Evolutionary conservation across 352 stramenopile species (phyloP), one percentile per base, ranked within the genome.

Genomic region (Phytophthora brassicae): DNA sequence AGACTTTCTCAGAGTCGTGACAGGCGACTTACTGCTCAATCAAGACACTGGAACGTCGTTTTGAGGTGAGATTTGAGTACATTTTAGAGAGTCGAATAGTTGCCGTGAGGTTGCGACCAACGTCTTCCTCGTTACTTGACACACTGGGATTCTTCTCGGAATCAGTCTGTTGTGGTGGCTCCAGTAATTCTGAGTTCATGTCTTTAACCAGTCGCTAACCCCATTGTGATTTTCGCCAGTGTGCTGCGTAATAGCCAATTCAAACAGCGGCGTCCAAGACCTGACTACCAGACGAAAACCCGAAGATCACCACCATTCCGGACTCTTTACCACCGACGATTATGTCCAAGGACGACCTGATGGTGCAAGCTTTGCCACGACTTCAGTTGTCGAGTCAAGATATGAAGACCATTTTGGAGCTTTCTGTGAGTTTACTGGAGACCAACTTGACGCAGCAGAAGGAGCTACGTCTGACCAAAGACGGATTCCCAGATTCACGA

Each of bases 401-500:
- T n/a, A 69, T 77, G 49, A 66, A 81, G 38, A 55, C 65, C 11
- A 74, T 82, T 6, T 55, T 66, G 29, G 70, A 74, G 52, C 47
- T 82, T 31, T 71, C 72, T 3, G 51, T 61, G 24, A 70, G 45
- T 42, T 63, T 79, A 11, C 50, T 79, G 23, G 60, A 79, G 56
- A 71, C 80, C n/a, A 81, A 81, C 35, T 44, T 88, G 23, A 48
- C 39, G 50, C 74, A 86, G 48, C 80, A 79, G 20, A 75, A 81
- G 45, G 53, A 69, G 36, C 65, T 84, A 11, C 58, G 60, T 0
- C 20, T 77, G 41, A 68, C 72, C 9, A 70, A 68, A 33, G 60
- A 79, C 28, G 68, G 74, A 2, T 66, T 83, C 22, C 60, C 80
- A 4, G 76, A 84, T 33, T 52, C 74, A n/a, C 48, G 56, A 16